Percentiles rank a stretch among this genome's conserved stretches.
Conservation (phyloP, 768 basidiomycete genomes). For the Amanita exitialis region DNA sequence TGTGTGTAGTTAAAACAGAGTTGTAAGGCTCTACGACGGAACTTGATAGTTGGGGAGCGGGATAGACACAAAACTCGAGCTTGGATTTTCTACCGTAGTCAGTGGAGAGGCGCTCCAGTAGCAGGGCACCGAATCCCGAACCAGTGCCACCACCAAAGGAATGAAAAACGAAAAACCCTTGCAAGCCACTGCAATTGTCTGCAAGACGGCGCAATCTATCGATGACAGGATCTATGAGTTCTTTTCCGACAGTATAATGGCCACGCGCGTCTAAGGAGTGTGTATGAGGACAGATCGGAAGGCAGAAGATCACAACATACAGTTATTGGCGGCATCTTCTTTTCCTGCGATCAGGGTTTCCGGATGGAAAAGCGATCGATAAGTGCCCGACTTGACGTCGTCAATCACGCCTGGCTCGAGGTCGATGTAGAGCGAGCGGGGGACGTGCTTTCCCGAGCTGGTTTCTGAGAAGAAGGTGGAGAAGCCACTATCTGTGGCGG, state of each 20-base stretch:
- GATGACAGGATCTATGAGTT: conserved; percentile 92
- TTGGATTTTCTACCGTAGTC: conserved; percentile 99
- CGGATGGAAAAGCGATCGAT: conserved; percentile 93
- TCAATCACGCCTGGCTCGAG: conserved; percentile 94
- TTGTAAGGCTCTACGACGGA: conserved; percentile 99
- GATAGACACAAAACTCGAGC: conserved; percentile 96
- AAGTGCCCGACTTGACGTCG: conserved; percentile 86
- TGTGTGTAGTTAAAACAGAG: conserved; percentile 93
- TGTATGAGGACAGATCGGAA: conserved; percentile 10
- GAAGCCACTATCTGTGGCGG: conserved; percentile 75
- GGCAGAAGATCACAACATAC: conserved; percentile 34
- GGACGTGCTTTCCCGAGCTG: conserved; percentile 90
- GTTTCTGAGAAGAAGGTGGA: conserved; percentile 98
- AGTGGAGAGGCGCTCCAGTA: conserved; percentile 90
- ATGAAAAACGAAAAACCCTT: conserved; percentile 99
- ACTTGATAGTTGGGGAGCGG: conserved; percentile 85
- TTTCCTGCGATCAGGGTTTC: conserved; percentile 96
- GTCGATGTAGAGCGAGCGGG: conserved; percentile 93
- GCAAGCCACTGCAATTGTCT: conserved; percentile 93
- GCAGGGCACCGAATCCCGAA: conserved; percentile 94
- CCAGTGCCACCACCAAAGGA: conserved; percentile 99
- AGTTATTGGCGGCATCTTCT: conserved; percentile 99
- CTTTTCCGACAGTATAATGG: conserved; percentile 98
- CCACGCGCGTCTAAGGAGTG: conserved; percentile 76
- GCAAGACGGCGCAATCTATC: conserved; percentile 92